phyloP scores from a whole-genome alignment of 1,284 basidiomycete species.

The Gymnopus androsaceus region DNA sequence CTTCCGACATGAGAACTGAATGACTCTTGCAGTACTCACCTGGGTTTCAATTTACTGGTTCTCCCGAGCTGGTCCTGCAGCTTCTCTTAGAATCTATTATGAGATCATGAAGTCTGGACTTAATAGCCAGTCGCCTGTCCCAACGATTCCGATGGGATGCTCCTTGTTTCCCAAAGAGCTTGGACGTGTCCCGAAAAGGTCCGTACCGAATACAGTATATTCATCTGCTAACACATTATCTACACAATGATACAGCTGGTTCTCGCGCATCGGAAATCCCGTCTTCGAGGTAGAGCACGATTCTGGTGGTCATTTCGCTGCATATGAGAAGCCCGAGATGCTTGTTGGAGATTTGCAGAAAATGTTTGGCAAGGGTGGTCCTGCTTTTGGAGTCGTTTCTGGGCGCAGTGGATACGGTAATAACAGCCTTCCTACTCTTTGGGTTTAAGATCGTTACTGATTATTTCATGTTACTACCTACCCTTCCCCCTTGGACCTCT shows the following conservation, averaged over 20 bases:
- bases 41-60: slow-evolving; percentile 14
- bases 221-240: background rate
- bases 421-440: too few relatives aligned
- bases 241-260: slow-evolving; percentile 6
- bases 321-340: slow-evolving; percentile 5
- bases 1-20: too few relatives aligned
- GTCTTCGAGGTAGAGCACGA: slow-evolving; percentile 8
- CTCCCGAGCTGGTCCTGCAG: slow-evolving; percentile 10
- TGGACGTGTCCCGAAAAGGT: slow-evolving; percentile 1
- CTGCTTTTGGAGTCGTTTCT: slow-evolving; percentile 16
- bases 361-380: slow-evolving; percentile 15
- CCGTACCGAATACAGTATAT: background rate
- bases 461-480: too few relatives aligned
- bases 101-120: too few relatives aligned
- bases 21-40: slow-evolving; percentile 1
- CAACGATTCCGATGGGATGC: too few relatives aligned
- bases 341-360: slow-evolving; percentile 8
- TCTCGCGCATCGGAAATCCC: background rate
- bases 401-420: slow-evolving; percentile 17
- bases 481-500: too few relatives aligned
- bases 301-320: slow-evolving; percentile 10
- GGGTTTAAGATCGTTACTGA: too few relatives aligned
- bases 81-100: slow-evolving; percentile 11
- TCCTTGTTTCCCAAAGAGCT: slow-evolving; percentile 12
- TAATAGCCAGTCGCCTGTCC: background rate